Percentiles rank a stretch among this genome's conserved stretches.
These are phyloP conservation scores for Pilatotrama ljubarskyi DNA, from an alignment of 768 basidiomycete species.

Conservation along the genomic window DNA sequence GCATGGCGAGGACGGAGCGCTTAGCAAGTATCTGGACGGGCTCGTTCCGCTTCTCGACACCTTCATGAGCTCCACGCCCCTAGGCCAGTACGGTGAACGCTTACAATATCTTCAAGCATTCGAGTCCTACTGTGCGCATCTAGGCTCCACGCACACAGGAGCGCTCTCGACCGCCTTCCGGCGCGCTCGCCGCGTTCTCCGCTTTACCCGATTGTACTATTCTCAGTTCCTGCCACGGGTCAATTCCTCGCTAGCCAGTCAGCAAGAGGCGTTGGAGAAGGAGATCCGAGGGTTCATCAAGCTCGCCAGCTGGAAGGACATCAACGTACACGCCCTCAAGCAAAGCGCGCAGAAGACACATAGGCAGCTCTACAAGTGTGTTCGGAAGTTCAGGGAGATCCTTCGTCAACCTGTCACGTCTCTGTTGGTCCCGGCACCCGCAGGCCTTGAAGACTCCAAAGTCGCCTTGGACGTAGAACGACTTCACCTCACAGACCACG, in stretches of 20 bases:
- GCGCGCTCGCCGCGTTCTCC: constrained; percentile 59
- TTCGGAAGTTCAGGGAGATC: constrained; percentile 89
- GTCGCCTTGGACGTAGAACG: not conserved
- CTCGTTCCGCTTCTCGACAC: constrained; percentile 79
- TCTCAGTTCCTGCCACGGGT: constrained; percentile 56
- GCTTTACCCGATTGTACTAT: constrained; percentile 63
- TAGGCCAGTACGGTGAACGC: constrained; percentile 79
- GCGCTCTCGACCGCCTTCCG: not conserved
- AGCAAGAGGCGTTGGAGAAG: constrained; percentile 67
- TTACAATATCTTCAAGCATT: constrained; percentile 73
- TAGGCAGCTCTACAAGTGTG: constrained; percentile 84
- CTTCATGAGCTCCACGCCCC: constrained; percentile 71
- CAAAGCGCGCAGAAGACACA: constrained; percentile 91
- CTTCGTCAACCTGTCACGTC: constrained; percentile 66
- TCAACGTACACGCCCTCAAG: constrained; percentile 91
- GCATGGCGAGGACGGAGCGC: constrained; percentile 29
- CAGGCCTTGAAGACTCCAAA: not conserved
- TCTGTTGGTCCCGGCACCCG: not conserved
- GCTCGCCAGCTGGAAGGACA: constrained; percentile 96
- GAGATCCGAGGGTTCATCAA: constrained; percentile 86
- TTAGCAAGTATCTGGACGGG: constrained; percentile 57
- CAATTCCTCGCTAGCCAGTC: constrained; percentile 47
- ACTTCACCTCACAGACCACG: not conserved
- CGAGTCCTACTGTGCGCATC: constrained; percentile 44
- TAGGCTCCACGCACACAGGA: constrained; percentile 39